Evolutionary conservation across 129 eudicot genomes (phyloP).

Genomic region (Flaveria robusta): DNA sequence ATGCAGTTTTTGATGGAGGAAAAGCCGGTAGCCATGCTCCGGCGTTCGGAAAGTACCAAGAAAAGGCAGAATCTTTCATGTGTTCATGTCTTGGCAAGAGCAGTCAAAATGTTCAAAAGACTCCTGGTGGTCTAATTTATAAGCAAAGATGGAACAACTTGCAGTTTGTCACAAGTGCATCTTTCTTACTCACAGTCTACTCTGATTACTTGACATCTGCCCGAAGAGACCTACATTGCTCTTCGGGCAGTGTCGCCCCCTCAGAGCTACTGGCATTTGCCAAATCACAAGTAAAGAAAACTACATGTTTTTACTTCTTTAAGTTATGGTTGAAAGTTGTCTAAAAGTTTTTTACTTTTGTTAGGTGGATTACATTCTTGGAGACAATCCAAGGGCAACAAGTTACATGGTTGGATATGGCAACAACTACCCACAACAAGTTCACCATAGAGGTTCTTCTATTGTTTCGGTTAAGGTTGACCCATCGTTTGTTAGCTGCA

Average conservation of each 20-base stretch:
- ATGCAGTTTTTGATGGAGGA: constrained; percentile 89
- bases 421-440: constrained; percentile 74
- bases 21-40: constrained; percentile 58
- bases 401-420: constrained; percentile 98
- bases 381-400: constrained; percentile 91
- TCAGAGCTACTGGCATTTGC: constrained; percentile 72
- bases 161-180: constrained; percentile 92
- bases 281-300: constrained; percentile 62
- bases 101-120: constrained; percentile 66
- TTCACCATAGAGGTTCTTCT: constrained; percentile 91
- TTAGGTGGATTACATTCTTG: constrained; percentile 94
- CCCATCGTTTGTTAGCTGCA: constrained; percentile 65
- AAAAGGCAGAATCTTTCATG: constrained; percentile 86
- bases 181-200: constrained; percentile 79
- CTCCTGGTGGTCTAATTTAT: constrained; percentile 89
- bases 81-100: constrained; percentile 86
- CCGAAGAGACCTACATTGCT: constrained; percentile 53
- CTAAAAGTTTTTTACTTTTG: not conserved
- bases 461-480: constrained; percentile 70
- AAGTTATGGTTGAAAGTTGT: not conserved
- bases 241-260: constrained; percentile 57
- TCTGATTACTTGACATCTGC: constrained; percentile 83
- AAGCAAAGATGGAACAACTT: constrained; percentile 92
- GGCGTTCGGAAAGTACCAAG: constrained; percentile 70
- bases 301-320: not conserved